Evolutionary conservation across 2,329 filamentous ascomycete genomes (phyloP).

Genomic region (Coniochaeta prunicola): DNA sequence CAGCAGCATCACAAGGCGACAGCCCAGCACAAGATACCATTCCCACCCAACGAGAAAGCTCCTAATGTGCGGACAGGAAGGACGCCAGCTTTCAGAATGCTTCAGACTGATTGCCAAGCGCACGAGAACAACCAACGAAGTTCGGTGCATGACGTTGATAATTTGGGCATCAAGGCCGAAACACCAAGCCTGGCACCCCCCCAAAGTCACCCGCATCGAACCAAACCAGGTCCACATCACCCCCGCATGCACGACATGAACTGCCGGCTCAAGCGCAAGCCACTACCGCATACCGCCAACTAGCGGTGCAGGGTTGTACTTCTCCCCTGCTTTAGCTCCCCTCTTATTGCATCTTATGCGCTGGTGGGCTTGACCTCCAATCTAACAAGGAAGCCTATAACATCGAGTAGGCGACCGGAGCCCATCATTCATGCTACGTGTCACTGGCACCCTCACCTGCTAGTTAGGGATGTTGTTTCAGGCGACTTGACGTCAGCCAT

Average conservation of each 20-base stretch:
- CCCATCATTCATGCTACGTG: background rate
- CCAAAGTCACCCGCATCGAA: conserved; percentile 1
- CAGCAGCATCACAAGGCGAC: background rate
- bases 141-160: background rate
- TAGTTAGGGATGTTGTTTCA: background rate
- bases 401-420: background rate
- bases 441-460: background rate
- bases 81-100: background rate
- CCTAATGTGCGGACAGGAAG: background rate
- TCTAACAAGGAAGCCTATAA: background rate
- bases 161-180: background rate
- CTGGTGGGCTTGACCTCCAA: background rate
- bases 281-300: background rate
- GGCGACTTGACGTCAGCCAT: background rate
- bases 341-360: background rate
- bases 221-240: background rate
- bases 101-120: background rate
- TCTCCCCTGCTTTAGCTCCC: background rate
- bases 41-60: background rate
- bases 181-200: background rate
- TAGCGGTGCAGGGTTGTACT: background rate
- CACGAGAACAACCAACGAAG: conserved; percentile 1
- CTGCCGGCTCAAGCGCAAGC: conserved; percentile 1
- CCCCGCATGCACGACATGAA: background rate
- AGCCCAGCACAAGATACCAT: background rate